phyloP scores from a whole-genome alignment of 106 monocot species.

The Dendrobium nobile region DNA sequence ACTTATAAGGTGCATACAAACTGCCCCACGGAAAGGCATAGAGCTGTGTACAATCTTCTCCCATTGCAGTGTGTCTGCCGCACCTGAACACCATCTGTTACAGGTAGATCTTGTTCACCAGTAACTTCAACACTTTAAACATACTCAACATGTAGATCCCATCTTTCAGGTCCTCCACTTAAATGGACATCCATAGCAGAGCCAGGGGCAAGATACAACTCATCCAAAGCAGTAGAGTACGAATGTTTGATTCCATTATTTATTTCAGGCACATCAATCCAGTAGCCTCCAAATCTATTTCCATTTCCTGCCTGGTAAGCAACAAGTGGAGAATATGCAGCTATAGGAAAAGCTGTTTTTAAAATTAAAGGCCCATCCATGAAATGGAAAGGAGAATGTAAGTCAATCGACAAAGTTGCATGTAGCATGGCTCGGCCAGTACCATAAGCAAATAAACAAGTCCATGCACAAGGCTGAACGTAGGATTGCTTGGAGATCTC shows the following conservation, averaged over 20 bases:
- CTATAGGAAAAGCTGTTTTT: conserved; percentile 45
- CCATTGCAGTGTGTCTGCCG: conserved; percentile 20
- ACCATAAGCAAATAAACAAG: conserved; percentile 50
- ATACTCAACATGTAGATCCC: conserved; percentile 67
- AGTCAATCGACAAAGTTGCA: conserved; percentile 55
- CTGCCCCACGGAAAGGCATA: conserved; percentile 47
- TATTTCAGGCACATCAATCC: conserved; percentile 38
- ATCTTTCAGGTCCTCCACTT: conserved; percentile 75
- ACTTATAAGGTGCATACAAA: conserved; percentile 50
- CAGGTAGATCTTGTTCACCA: conserved; percentile 17
- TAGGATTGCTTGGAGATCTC: conserved; percentile 12
- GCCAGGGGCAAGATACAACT: conserved; percentile 81
- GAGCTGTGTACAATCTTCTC: conserved; percentile 41
- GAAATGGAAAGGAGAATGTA: conserved; percentile 17
- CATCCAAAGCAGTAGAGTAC: conserved; percentile 25
- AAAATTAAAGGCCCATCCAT: conserved; percentile 36
- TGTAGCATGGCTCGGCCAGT: conserved; percentile 60
- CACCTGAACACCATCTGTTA: conserved; percentile 27
- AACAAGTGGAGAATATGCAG: conserved; percentile 61
- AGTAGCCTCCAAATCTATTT: conserved; percentile 87
- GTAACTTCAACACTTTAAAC: conserved; percentile 50
- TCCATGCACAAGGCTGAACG: conserved; percentile 59
- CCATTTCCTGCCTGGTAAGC: conserved; percentile 67
- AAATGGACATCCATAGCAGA: conserved; percentile 64
- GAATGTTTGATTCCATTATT: conserved; percentile 20